Conservation (phyloP, 495 filamentous ascomycete genomes). For the Podospora pseudoanserina region DNA sequence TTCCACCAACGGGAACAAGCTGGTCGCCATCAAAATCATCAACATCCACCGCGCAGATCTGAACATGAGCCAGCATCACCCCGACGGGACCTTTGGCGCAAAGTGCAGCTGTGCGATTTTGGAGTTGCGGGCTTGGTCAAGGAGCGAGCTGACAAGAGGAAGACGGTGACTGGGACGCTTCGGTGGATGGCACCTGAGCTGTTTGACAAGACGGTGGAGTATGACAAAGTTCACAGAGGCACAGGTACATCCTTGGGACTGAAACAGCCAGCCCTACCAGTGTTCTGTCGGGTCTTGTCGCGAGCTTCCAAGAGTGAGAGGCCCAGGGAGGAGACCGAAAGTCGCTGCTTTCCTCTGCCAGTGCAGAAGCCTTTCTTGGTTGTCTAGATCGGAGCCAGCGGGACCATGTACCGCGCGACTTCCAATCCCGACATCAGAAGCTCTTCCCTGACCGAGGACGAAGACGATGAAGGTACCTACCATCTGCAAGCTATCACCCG, state of each 20-base stretch:
- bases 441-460: conserved; percentile 50
- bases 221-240: conserved; percentile 58
- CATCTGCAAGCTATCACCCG: conserved; percentile 47
- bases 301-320: conserved; percentile 82
- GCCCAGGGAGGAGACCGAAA: conserved; percentile 73
- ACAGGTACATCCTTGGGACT: conserved; percentile 61
- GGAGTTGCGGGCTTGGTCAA: conserved; percentile 88
- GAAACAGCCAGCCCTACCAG: conserved; percentile 64
- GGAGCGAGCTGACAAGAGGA: conserved; percentile 75
- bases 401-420: conserved; percentile 40
- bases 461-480: conserved; percentile 50
- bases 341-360: conserved; percentile 74
- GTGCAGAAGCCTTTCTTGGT: conserved; percentile 58
- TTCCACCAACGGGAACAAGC: conserved; percentile 38
- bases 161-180: conserved; percentile 89
- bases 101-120: conserved; percentile 90
- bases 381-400: conserved; percentile 29
- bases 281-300: conserved; percentile 67
- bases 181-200: conserved; percentile 98
- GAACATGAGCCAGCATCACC: conserved; percentile 64
- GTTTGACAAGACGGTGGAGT: conserved; percentile 53
- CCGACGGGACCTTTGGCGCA: conserved; percentile 77
- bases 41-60: conserved; percentile 62
- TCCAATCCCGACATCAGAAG: conserved; percentile 33
- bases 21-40: conserved; percentile 93